Evolutionary conservation across 2,329 filamentous ascomycete species (phyloP).

Genomic region (Pyricularia grisea): DNA sequence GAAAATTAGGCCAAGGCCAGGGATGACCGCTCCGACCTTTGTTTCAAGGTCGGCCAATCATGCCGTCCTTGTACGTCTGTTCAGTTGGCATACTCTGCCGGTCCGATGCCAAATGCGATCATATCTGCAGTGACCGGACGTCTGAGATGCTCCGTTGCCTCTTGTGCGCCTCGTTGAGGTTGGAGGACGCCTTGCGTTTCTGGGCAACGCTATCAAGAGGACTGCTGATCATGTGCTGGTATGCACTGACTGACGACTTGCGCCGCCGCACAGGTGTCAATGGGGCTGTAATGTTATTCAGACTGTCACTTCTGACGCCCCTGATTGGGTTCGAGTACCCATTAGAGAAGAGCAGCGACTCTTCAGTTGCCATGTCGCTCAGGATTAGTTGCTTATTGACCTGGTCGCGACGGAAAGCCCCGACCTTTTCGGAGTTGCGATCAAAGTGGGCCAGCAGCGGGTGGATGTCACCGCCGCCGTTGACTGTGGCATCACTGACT

Average conservation of each 20-base stretch:
- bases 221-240: slow-evolving; percentile 33
- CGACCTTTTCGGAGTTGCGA: slow-evolving; percentile 57
- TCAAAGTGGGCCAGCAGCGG: slow-evolving; percentile 59
- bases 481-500: slow-evolving; percentile 28
- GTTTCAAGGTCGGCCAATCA: slow-evolving; percentile 1
- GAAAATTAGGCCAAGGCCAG: slow-evolving; percentile 3
- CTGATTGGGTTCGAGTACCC: slow-evolving; percentile 51
- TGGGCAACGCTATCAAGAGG: slow-evolving; percentile 37
- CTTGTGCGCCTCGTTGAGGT: slow-evolving; percentile 37
- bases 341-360: slow-evolving; percentile 53
- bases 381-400: slow-evolving; percentile 52
- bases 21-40: slow-evolving; percentile 2
- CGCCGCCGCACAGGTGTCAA: slow-evolving; percentile 57
- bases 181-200: slow-evolving; percentile 44
- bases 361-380: slow-evolving; percentile 50
- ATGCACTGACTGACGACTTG: slow-evolving; percentile 23
- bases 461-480: slow-evolving; percentile 26
- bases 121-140: slow-evolving; percentile 24
- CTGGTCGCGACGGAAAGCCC: slow-evolving; percentile 66
- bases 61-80: slow-evolving; percentile 6
- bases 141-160: slow-evolving; percentile 51
- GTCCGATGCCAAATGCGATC: not conserved
- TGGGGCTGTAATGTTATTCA: slow-evolving; percentile 57
- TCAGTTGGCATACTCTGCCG: not conserved
- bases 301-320: slow-evolving; percentile 56